These are phyloP conservation scores for Tubosaeta sp. DNA, from an alignment of 768 basidiomycete species.

Conservation along the genomic window DNA sequence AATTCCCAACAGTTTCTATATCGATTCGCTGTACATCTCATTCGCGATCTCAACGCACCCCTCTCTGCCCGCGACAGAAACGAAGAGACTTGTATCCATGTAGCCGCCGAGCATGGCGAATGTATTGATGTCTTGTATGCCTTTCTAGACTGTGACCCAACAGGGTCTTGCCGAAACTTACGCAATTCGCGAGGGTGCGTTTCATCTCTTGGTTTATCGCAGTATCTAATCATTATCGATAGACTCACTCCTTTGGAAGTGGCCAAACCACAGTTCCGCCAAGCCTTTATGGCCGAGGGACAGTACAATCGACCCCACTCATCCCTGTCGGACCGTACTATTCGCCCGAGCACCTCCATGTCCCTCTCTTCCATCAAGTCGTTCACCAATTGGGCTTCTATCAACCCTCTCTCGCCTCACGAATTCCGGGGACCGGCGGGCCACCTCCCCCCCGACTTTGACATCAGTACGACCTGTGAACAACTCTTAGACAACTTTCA, in stretches of 20 bases:
- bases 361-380: slow-evolving; percentile 52
- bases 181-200: slow-evolving; percentile 71
- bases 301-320: slow-evolving; percentile 48
- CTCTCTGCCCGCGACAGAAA: slow-evolving; percentile 60
- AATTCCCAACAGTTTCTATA: slow-evolving; percentile 42
- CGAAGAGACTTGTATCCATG: slow-evolving; percentile 75
- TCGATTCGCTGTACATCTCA: slow-evolving; percentile 61
- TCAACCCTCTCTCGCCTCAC: slow-evolving; percentile 12
- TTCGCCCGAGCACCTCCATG: slow-evolving; percentile 38
- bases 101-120: slow-evolving; percentile 71
- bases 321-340: slow-evolving; percentile 51
- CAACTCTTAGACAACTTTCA: slow-evolving; percentile 54
- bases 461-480: slow-evolving; percentile 41
- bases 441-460: slow-evolving; percentile 40
- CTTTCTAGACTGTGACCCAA: slow-evolving; percentile 61
- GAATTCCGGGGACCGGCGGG: slow-evolving; percentile 32
- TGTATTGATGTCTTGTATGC: slow-evolving; percentile 59
- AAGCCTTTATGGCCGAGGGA: slow-evolving; percentile 52
- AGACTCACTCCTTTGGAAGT: slow-evolving; percentile 62
- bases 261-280: slow-evolving; percentile 61
- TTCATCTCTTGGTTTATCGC: background rate
- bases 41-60: slow-evolving; percentile 66
- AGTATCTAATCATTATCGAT: background rate
- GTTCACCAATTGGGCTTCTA: slow-evolving; percentile 32
- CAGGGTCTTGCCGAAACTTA: slow-evolving; percentile 50